A percentile compares a stretch with the other conserved stretches of the same genome.
phyloP scores from a whole-genome alignment of 768 basidiomycete species.

The Leucosporidium scottii region DNA sequence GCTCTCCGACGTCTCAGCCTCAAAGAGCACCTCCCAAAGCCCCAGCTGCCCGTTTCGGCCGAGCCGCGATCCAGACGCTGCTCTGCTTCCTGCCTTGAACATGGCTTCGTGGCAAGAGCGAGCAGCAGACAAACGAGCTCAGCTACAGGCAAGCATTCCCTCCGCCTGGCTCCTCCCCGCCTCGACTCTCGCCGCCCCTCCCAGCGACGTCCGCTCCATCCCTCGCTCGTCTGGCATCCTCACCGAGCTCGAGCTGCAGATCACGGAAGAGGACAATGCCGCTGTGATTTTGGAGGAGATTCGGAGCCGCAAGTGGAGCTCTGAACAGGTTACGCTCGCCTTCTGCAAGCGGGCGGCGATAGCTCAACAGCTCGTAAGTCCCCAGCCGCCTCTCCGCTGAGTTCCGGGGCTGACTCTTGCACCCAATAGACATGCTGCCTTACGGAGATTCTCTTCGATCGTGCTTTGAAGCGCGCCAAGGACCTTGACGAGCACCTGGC shows the following conservation, averaged over 20 bases:
- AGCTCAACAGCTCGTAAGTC: slow-evolving; percentile 67
- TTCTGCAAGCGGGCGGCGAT: slow-evolving; percentile 71
- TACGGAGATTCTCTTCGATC: slow-evolving; percentile 74
- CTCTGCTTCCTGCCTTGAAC: too few relatives aligned
- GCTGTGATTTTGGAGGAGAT: slow-evolving; percentile 51
- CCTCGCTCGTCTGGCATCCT: slow-evolving; percentile 48
- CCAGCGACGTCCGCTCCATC: background rate
- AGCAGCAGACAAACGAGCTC: slow-evolving; percentile 1
- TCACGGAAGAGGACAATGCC: slow-evolving; percentile 53
- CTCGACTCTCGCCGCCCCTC: background rate
- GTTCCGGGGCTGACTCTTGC: background rate
- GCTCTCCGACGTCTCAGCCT: too few relatives aligned
- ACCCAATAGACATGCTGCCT: slow-evolving; percentile 60
- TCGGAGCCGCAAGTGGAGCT: slow-evolving; percentile 53
- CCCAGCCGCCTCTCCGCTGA: background rate
- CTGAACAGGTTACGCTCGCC: slow-evolving; percentile 62
- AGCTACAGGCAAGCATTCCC: background rate
- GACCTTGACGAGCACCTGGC: slow-evolving; percentile 60
- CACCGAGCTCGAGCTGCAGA: slow-evolving; percentile 53
- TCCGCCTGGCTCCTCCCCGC: background rate
- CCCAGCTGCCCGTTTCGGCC: too few relatives aligned
- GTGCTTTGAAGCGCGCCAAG: slow-evolving; percentile 57
- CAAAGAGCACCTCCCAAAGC: too few relatives aligned
- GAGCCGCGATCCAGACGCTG: too few relatives aligned
- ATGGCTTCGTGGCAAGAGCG: background rate